Conservation (phyloP, 78 protist species). For the Dictyostelium firmibasis region DNA sequence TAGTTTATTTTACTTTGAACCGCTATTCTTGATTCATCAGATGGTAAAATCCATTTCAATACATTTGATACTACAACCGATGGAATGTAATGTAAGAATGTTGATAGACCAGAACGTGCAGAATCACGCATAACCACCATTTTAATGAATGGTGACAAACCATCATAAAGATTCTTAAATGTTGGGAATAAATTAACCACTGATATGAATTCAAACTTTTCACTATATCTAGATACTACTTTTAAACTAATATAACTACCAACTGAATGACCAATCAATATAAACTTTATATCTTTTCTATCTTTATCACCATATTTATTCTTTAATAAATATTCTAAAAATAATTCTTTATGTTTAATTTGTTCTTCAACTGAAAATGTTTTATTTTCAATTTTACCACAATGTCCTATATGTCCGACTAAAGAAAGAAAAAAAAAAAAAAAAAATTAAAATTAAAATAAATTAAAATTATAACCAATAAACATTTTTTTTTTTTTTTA, state of each 20-base stretch:
- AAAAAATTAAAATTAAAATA: neutral
- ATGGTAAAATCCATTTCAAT: neutral
- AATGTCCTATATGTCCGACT: slow-evolving; percentile 77
- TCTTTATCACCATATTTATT: neutral
- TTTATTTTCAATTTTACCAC: slow-evolving; percentile 53
- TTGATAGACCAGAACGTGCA: neutral
- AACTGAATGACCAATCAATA: slow-evolving; percentile 75
- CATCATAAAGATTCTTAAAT: slow-evolving; percentile 61
- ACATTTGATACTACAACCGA: neutral
- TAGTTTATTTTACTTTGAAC: slow-evolving; percentile 8
- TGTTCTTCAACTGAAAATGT: slow-evolving; percentile 63
- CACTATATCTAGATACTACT: slow-evolving; percentile 1
- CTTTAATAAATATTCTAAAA: slow-evolving; percentile 29
- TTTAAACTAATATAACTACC: slow-evolving; percentile 62
- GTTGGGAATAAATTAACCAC: slow-evolving; percentile 68
- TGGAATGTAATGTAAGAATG: slow-evolving; percentile 40
- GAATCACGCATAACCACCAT: neutral
- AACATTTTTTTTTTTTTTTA: too few species aligned
- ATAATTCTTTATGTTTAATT: slow-evolving; percentile 52
- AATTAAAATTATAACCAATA: too few species aligned
- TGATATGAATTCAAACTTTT: neutral
- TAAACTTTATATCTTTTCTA: slow-evolving; percentile 5
- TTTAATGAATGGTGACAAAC: slow-evolving; percentile 65
- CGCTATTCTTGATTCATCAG: slow-evolving; percentile 18
- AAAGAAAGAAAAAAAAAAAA: neutral